These are phyloP conservation scores for Cryptococcus sp. DNA, from an alignment of 1,284 basidiomycete genomes.

Conservation along the genomic window DNA sequence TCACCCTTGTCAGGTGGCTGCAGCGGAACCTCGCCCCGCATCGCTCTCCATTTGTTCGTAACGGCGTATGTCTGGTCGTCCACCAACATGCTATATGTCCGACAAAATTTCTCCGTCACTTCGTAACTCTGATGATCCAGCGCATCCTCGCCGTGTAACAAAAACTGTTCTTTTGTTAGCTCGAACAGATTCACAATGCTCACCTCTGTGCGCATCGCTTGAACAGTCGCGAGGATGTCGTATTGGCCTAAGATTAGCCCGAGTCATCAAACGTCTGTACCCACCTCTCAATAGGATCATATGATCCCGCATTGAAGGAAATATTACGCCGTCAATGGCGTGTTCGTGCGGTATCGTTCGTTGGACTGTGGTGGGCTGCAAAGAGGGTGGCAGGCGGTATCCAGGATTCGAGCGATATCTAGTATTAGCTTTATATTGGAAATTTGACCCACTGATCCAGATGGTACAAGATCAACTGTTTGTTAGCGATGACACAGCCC, in stretches of 20 bases:
- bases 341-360: constrained; percentile 85
- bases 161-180: constrained; percentile 60
- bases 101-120: constrained; percentile 71
- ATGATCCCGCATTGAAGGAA: constrained; percentile 81
- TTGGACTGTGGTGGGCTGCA: constrained; percentile 81
- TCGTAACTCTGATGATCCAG: constrained; percentile 87
- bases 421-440: neutral
- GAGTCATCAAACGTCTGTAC: constrained; percentile 11
- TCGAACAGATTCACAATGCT: constrained; percentile 10
- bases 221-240: constrained; percentile 41
- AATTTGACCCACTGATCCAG: constrained; percentile 64
- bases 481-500: constrained; percentile 1
- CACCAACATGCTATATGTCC: constrained; percentile 30
- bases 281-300: constrained; percentile 81
- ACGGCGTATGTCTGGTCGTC: constrained; percentile 48
- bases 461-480: constrained; percentile 65
- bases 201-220: constrained; percentile 40
- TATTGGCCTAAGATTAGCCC: constrained; percentile 35
- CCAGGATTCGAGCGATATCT: constrained; percentile 58
- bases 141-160: constrained; percentile 83
- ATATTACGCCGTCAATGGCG: constrained; percentile 81
- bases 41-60: constrained; percentile 45
- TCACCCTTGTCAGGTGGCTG: constrained; percentile 2
- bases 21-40: constrained; percentile 32
- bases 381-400: constrained; percentile 82